Percentiles rank a stretch among this genome's conserved stretches.
Evolutionary conservation across 441 rosid species (phyloP).

Genomic region (Aleurites moluccanus): DNA sequence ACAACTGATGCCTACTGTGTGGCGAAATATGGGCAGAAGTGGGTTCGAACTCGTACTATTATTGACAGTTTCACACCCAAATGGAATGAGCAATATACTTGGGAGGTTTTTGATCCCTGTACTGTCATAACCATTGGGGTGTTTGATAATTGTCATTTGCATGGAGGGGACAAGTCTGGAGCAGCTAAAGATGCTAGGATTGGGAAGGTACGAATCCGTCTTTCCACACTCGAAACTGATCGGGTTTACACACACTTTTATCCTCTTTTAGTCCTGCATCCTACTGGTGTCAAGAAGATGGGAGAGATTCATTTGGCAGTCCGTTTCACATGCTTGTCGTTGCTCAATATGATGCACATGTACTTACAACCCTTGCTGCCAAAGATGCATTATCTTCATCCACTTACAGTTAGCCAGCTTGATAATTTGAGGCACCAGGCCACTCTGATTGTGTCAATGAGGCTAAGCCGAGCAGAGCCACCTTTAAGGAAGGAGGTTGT

Average conservation of each 20-base stretch:
- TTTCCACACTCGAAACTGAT: conserved; percentile 93
- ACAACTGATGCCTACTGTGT: conserved; percentile 97
- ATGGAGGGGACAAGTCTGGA: conserved; percentile 71
- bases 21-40: conserved; percentile 92
- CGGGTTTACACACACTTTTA: conserved; percentile 89
- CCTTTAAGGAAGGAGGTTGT: conserved; percentile 93
- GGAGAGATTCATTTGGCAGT: conserved; percentile 97
- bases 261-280: conserved; percentile 82
- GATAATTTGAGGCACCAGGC: conserved; percentile 94
- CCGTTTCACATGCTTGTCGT: conserved; percentile 83
- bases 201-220: conserved; percentile 90
- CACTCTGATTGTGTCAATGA: conserved; percentile 78
- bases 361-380: conserved; percentile 81
- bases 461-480: conserved; percentile 90
- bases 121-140: conserved; percentile 94
- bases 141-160: conserved; percentile 85
- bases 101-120: conserved; percentile 98
- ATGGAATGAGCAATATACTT: conserved; percentile 99
- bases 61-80: conserved; percentile 82
- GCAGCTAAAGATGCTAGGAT: conserved; percentile 68
- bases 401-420: conserved; percentile 85
- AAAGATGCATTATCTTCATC: conserved; percentile 93
- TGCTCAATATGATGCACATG: conserved; percentile 97
- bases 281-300: conserved; percentile 89
- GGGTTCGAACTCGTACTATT: conserved; percentile 91